Evolutionary conservation across 2,329 filamentous ascomycete species (phyloP), one percentile per base, ranked within the genome.

Genomic region (Xylogone sp.): DNA sequence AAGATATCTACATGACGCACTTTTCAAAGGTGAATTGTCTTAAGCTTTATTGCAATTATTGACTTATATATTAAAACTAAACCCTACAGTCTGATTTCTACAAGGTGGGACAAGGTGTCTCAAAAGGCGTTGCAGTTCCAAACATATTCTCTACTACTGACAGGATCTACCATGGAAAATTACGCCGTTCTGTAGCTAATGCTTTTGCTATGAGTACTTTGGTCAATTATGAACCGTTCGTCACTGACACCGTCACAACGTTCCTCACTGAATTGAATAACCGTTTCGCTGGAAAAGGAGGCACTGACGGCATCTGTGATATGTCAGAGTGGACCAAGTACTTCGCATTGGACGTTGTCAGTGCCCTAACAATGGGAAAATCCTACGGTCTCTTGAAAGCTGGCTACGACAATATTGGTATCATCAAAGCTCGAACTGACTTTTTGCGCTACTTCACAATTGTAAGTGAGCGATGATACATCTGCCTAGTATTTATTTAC

Each of bases 1-100:
- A 52, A 21, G 50, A 55, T 43, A 55, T 55, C 21, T 55, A 55
- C 13, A 39, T 39, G 34, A 39, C 34, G 13, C 34, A 39, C n/a
- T 39, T 39, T 18, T 7, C 13, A 39, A 39, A 39, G 34, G 34
- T 39, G 13, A 16, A 16, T 16, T 39, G n/a, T 4, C 4, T 4
- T 39, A 5, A 39, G n/a, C 34, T 9, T 18, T 39, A 16, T 16
- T n/a, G n/a, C n/a, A n/a, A n/a, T n/a, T n/a, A n/a, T n/a, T n/a
- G n/a, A n/a, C n/a, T n/a, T n/a, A n/a, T n/a, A n/a, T n/a, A n/a
- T n/a, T n/a, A n/a, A n/a, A n/a, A n/a, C n/a, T 39, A 4, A 16
- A 7, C 34, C 4, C 10, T 16, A 18, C n/a, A 39, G 34, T 39
- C 34, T 16, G 34, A 39, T 16, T 39, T 39, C 13, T 39, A 39